These are phyloP conservation scores for Alternaria sp. DNA, from an alignment of 2,329 filamentous ascomycete genomes.

Conservation along the genomic window DNA sequence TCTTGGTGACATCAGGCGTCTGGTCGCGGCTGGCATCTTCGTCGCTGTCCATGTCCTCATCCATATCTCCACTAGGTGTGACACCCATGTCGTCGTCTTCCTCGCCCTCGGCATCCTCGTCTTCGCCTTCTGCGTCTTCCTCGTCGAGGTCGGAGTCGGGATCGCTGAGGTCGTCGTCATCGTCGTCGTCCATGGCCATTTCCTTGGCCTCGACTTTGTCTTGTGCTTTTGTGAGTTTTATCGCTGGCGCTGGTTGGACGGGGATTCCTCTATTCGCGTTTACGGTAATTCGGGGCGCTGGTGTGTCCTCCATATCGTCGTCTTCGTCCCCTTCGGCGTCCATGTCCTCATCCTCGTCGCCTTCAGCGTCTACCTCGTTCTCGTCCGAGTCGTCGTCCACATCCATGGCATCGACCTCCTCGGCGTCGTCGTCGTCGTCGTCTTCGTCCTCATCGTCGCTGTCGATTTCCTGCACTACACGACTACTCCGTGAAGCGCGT, in stretches of 20 bases:
- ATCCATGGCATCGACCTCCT: constrained; percentile 52
- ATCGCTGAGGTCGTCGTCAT: constrained; percentile 54
- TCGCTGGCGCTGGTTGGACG: constrained; percentile 48
- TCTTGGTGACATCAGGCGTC: constrained; percentile 70
- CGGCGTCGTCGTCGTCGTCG: constrained; percentile 52
- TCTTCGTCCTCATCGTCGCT: constrained; percentile 56
- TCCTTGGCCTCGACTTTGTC: constrained; percentile 60
- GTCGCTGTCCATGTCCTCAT: constrained; percentile 59
- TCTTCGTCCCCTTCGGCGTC: constrained; percentile 52
- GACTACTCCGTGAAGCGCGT: constrained; percentile 49
- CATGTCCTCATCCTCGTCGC: constrained; percentile 52
- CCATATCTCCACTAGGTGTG: constrained; percentile 47
- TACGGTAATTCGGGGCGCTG: constrained; percentile 39
- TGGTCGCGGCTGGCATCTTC: constrained; percentile 64
- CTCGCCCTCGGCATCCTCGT: constrained; percentile 52
- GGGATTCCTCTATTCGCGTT: constrained; percentile 31
- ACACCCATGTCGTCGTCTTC: constrained; percentile 51
- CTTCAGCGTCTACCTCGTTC: constrained; percentile 46
- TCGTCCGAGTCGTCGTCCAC: constrained; percentile 52
- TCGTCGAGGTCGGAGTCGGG: constrained; percentile 52
- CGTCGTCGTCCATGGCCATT: constrained; percentile 58
- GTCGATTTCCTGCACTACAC: constrained; percentile 51
- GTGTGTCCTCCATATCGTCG: constrained; percentile 47
- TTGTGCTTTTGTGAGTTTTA: constrained; percentile 45
- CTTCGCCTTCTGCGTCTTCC: constrained; percentile 59